Evolutionary conservation across 371 early-diverging fungal species (phyloP).

Genomic region (Amoeboaphelidium occidentale): DNA sequence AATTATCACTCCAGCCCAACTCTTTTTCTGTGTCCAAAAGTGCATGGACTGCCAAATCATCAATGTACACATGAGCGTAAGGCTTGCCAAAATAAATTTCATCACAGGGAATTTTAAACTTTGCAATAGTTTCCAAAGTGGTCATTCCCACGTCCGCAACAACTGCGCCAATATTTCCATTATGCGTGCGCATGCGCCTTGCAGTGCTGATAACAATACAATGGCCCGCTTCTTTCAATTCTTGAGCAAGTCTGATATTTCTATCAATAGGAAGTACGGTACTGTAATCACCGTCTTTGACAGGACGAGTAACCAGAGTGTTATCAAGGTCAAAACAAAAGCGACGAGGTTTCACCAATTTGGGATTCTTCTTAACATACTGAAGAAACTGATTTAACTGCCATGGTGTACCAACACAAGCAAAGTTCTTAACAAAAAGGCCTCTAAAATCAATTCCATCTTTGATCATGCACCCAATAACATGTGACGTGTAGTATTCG

Average conservation of each 20-base stretch:
- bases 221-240: slow-evolving; percentile 2
- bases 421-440: not conserved
- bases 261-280: not conserved
- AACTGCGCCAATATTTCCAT: slow-evolving; percentile 1
- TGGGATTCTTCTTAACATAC: not conserved
- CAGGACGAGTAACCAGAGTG: slow-evolving; percentile 1
- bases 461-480: not conserved
- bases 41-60: slow-evolving; percentile 1
- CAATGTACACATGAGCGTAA: slow-evolving; percentile 1
- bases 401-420: not conserved
- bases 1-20: not conserved
- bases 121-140: not conserved
- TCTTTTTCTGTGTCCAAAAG: not conserved
- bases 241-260: slow-evolving; percentile 1
- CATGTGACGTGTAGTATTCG: not conserved
- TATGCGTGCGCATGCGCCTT: slow-evolving; percentile 1
- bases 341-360: not conserved
- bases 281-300: not conserved
- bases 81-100: not conserved
- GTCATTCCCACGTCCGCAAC: slow-evolving; percentile 1
- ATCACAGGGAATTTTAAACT: not conserved
- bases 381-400: not conserved
- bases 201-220: slow-evolving; percentile 1
- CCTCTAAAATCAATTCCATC: not conserved
- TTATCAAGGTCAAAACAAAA: slow-evolving; percentile 1